Base-by-base conservation (phyloP, 2,329 filamentous ascomycete species). In the Arthrobotrys sphaeroides region DNA sequence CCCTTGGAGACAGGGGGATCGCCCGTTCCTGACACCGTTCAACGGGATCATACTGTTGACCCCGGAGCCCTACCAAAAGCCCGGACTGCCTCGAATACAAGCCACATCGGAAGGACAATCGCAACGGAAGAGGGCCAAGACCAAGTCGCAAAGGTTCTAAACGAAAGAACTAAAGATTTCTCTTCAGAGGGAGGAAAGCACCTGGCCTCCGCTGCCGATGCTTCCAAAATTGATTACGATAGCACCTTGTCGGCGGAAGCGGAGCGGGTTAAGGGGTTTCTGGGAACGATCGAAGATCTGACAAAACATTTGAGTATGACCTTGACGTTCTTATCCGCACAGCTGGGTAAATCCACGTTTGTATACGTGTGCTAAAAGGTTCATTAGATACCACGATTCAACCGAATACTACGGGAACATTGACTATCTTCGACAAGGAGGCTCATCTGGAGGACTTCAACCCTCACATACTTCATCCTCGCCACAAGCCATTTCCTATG, bases 401-500 rank as follows among this genome's bases (percentile, higher is more conserved):
- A 65, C 81, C 82, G 0, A 83, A 84, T 1, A 85, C 88, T 57
- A 81, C 18, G 13, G 62, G 61, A 10, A 74, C 61, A 0, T 45
- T 74, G 20, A 31, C 81, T 0, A 84, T 85, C 0, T 84, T 86
- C 12, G 88, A 87, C 0, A 88, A 88, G 0, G 86, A 89, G 0
- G 79, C 84, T 0, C 82, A 85, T 6, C 83, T 84, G 0, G 84
- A 88, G 1, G 84, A 86, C 59, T 90, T 92, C 87, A 89, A 86
- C 0, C 91, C 91, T 0, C 91, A 91, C 67, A 85, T 91, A 5
- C 82, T 87, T 0, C 84, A 88, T 20, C 83, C 84, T 0, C 80
- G 82, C 0, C 86, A 88, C 73, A 83, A 85, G 1, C 85, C 87
- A 0, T 87, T 92, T 13, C 90, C 91, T 0, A 91, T 93, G 77